These are phyloP conservation scores for Thymus mandschuricus DNA, from an alignment of 257 asterid genomes.

Conservation along the genomic window DNA sequence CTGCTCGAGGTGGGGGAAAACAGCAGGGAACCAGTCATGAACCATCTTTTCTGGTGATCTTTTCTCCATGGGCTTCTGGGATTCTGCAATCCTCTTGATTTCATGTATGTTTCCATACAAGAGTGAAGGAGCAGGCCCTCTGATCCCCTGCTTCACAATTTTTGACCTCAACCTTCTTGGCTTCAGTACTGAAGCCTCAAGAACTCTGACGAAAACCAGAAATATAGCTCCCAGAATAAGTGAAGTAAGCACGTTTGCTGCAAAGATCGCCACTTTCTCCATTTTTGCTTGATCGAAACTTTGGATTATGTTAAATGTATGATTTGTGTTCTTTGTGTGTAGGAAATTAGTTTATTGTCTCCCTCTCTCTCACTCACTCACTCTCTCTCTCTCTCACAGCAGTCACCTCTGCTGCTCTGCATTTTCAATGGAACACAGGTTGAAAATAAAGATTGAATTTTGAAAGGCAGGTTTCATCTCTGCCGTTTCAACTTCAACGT, in stretches of 20 bases:
- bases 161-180: constrained; percentile 50
- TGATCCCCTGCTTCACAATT: constrained; percentile 62
- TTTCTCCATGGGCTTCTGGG: constrained; percentile 22
- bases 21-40: constrained; percentile 56
- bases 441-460: too few species aligned
- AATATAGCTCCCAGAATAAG: constrained; percentile 35
- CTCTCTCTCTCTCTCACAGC: too few species aligned
- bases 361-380: too few species aligned
- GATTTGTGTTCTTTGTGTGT: too few species aligned
- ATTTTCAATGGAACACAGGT: too few species aligned
- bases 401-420: too few species aligned
- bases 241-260: constrained; percentile 34
- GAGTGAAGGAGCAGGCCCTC: constrained; percentile 60
- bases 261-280: constrained; percentile 32
- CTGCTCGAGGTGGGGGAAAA: constrained; percentile 58
- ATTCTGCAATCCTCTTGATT: constrained; percentile 43
- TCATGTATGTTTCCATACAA: constrained; percentile 65
- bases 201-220: constrained; percentile 31
- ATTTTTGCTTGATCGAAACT: not conserved
- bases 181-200: constrained; percentile 33
- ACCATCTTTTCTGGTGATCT: constrained; percentile 19
- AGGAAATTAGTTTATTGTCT: too few species aligned
- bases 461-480: too few species aligned
- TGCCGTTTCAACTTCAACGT: too few species aligned
- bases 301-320: not conserved